phyloP scores from a whole-genome alignment of 176 grass and related monocot genomes.

The Phyllostachys edulis region DNA sequence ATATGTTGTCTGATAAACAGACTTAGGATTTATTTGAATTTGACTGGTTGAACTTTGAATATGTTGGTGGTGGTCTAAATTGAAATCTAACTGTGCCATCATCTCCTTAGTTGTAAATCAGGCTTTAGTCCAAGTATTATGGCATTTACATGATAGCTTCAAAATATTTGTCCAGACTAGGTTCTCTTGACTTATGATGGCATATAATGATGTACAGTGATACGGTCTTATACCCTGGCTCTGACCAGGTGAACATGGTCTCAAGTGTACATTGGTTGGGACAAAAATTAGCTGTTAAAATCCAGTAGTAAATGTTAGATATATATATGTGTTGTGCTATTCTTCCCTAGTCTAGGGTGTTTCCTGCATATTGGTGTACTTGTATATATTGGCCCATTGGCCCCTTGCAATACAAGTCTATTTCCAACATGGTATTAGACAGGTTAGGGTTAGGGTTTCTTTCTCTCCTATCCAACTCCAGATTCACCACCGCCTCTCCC shows the following conservation, averaged over 20 bases:
- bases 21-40: not conserved
- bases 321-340: no score
- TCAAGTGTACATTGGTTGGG: not conserved
- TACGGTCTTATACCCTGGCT: no score
- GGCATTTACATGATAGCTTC: not conserved
- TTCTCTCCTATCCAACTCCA: no score
- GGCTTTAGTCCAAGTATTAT: not conserved
- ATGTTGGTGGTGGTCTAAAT: not conserved
- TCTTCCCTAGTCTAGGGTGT: no score
- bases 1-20: not conserved
- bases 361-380: no score
- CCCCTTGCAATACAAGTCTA: no score
- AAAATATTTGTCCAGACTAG: not conserved
- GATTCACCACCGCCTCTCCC: no score
- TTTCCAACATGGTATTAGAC: no score
- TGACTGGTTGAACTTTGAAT: not conserved
- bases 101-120: not conserved
- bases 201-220: not conserved
- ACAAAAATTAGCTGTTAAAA: not conserved
- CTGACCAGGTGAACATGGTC: not conserved
- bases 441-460: no score
- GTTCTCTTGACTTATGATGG: not conserved
- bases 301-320: not conserved
- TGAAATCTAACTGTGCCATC: not conserved
- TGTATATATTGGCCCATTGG: no score